phyloP scores from a whole-genome alignment of 1,284 basidiomycete genomes.

The Moesziomyces parantarcticus region DNA sequence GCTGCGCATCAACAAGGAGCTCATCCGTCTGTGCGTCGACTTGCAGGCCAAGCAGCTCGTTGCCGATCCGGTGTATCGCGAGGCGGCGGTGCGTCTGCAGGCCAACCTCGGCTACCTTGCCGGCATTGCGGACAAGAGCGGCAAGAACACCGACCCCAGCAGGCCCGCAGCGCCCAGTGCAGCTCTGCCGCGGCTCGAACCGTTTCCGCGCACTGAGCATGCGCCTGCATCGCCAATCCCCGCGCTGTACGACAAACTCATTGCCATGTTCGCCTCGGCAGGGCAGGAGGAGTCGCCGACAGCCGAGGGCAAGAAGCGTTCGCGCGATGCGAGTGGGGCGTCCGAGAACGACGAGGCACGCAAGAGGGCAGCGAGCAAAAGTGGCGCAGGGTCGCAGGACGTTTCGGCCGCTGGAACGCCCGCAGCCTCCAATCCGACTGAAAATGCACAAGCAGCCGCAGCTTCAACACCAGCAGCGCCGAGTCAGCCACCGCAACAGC shows the following conservation, averaged over 20 bases:
- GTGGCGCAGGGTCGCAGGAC: slow-evolving; percentile 19
- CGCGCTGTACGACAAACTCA: slow-evolving; percentile 43
- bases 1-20: slow-evolving; percentile 59
- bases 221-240: slow-evolving; percentile 36
- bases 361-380: slow-evolving; percentile 21
- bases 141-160: slow-evolving; percentile 14
- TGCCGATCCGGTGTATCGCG: slow-evolving; percentile 42
- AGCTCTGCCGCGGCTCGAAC: slow-evolving; percentile 33
- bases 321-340: slow-evolving; percentile 26
- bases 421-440: background rate
- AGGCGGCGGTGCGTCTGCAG: slow-evolving; percentile 50
- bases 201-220: slow-evolving; percentile 41
- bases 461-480: slow-evolving; percentile 1
- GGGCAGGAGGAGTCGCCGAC: slow-evolving; percentile 5
- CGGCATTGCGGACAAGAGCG: slow-evolving; percentile 46
- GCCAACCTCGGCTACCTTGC: slow-evolving; percentile 53
- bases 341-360: slow-evolving; percentile 11
- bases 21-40: slow-evolving; percentile 57
- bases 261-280: slow-evolving; percentile 17
- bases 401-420: slow-evolving; percentile 22
- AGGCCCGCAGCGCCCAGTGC: slow-evolving; percentile 13
- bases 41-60: slow-evolving; percentile 42
- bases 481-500: slow-evolving; percentile 9
- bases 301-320: slow-evolving; percentile 23
- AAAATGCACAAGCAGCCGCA: background rate